Evolutionary conservation across 2,329 filamentous ascomycete species (phyloP).

Genomic region (Endoconidiophora laricicola): DNA sequence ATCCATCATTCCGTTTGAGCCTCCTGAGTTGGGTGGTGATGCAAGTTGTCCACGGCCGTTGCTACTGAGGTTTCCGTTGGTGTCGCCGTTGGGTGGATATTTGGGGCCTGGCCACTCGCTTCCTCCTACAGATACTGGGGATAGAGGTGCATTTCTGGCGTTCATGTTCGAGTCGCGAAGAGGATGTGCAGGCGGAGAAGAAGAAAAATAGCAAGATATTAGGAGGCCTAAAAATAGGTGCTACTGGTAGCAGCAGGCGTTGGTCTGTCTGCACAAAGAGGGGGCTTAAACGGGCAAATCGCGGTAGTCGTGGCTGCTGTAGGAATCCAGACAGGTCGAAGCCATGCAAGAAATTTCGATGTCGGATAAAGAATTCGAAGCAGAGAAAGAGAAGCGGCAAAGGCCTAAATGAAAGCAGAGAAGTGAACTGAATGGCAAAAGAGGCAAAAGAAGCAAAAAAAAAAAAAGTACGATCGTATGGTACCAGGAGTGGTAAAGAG

Average conservation of each 20-base stretch:
- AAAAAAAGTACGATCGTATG: no score
- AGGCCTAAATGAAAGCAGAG: background rate
- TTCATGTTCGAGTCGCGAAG: slow-evolving; percentile 37
- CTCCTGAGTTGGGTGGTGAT: slow-evolving; percentile 54
- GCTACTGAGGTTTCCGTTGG: slow-evolving; percentile 36
- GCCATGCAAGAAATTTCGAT: background rate
- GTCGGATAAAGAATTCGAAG: background rate
- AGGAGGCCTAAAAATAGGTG: background rate
- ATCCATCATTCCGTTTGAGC: slow-evolving; percentile 42
- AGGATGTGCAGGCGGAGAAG: background rate
- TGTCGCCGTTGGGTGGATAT: slow-evolving; percentile 32
- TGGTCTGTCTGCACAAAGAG: background rate
- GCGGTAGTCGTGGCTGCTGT: background rate
- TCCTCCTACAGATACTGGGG: slow-evolving; percentile 66
- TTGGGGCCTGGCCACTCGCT: slow-evolving; percentile 66
- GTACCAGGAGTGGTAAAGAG: background rate
- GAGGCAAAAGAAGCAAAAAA: background rate
- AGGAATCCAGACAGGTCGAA: background rate
- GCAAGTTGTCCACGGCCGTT: slow-evolving; percentile 42
- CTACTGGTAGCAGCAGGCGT: background rate
- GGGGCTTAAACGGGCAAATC: background rate
- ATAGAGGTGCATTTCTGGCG: slow-evolving; percentile 58
- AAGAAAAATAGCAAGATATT: background rate
- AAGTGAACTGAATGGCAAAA: background rate
- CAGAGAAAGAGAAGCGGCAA: background rate